Base-by-base conservation (phyloP, 768 basidiomycete genomes). In the Tulasnella calospora region DNA sequence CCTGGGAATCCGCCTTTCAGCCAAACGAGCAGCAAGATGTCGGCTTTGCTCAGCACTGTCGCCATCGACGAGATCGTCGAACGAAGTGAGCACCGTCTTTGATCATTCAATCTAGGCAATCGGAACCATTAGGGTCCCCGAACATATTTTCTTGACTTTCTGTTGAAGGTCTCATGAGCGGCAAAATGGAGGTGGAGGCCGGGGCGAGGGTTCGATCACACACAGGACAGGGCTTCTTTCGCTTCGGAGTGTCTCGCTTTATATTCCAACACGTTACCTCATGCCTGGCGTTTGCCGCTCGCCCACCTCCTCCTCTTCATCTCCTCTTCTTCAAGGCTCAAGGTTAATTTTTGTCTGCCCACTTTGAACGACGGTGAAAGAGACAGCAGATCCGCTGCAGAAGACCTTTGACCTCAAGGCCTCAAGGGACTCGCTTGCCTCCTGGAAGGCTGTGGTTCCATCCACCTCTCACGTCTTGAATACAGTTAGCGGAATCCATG, bases 201-300 rank as follows among this genome's bases (percentile, higher is more conserved):
- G n/a, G 55, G 19, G 3, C 19, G 12, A 19, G 44, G 44, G 44
- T 46, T 19, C 55, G 55, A 57, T 57, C n/a, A n/a, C 55, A 30
- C 55, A 57, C 21, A 13, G 21, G 55, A 57, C 55, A 57, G 55
- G 55, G 55, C 55, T 27, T 23, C 4, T 21, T 21, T n/a, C n/a
- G 55, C 55, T 57, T 57, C 55, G 55, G 27, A 57, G 21, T 57
- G 55, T 57, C 55, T 57, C 55, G 55, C 27, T 57, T 57, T 57
- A 46, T 57, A 57, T 57, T 57, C 55, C 55, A 57, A 57, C 55
- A 57, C 55, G 55, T 57, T 57, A 57, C 55, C 55, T 57, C 55
- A 57, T 13, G 12, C 27, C 23, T 27, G 55, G 55, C 55, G 7
- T n/a, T 21, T 57, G 21, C 55, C 55, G 9, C 55, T 57, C 55